Evolutionary conservation across 176 grass and related monocot genomes (phyloP).

Genomic region (Ensete glaucum): DNA sequence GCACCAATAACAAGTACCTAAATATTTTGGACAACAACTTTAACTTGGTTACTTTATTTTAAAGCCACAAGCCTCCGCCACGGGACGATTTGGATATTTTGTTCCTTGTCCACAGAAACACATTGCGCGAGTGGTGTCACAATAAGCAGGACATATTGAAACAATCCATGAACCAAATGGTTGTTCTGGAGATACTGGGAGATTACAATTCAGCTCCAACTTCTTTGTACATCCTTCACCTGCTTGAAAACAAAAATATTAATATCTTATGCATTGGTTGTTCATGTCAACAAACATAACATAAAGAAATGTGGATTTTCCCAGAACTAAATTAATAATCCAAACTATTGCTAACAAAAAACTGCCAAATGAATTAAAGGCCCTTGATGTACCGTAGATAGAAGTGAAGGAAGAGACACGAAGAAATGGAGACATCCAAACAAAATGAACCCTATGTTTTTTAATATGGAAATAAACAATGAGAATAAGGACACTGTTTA

Average conservation of each 20-base stretch:
- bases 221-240: slow-evolving; percentile 60
- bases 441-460: too few species aligned
- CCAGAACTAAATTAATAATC: too few species aligned
- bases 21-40: slow-evolving; percentile 1
- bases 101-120: slow-evolving; percentile 90
- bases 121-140: slow-evolving; percentile 84
- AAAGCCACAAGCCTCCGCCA: slow-evolving; percentile 86
- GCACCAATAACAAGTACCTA: slow-evolving; percentile 10
- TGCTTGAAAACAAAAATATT: slow-evolving; percentile 14
- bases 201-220: slow-evolving; percentile 64
- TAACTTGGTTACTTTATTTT: slow-evolving; percentile 55
- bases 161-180: slow-evolving; percentile 74
- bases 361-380: too few species aligned
- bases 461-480: too few species aligned
- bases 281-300: too few species aligned
- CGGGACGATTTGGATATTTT: slow-evolving; percentile 81
- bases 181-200: slow-evolving; percentile 41
- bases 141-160: slow-evolving; percentile 71
- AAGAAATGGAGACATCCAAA: too few species aligned
- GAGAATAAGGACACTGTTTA: too few species aligned
- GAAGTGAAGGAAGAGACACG: too few species aligned
- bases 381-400: too few species aligned
- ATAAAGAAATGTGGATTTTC: too few species aligned
- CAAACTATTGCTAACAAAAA: too few species aligned
- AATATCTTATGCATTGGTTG: too few species aligned